phyloP scores from a whole-genome alignment of 2,329 filamentous ascomycete genomes.

The Aspergillus tamarii region DNA sequence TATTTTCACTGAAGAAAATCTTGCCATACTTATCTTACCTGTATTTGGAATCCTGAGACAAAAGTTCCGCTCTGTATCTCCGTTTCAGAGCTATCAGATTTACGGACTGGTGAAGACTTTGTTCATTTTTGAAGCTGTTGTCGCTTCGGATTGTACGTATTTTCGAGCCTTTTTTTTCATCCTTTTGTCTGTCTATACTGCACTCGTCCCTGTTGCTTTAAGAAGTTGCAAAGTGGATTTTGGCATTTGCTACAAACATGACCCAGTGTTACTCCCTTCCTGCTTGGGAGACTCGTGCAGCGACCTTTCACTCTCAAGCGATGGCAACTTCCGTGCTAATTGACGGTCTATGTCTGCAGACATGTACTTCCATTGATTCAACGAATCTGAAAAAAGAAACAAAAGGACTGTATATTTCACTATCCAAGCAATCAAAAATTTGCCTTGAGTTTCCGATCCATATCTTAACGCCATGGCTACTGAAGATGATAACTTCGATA shows the following conservation, averaged over 20 bases:
- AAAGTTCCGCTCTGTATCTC: conserved; percentile 25
- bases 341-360: conserved; percentile 40
- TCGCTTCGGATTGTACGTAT: conserved; percentile 47
- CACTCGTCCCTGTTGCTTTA: conserved; percentile 15
- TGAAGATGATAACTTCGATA: conserved; percentile 71
- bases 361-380: conserved; percentile 47
- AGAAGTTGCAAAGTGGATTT: conserved; percentile 16
- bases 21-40: conserved; percentile 25
- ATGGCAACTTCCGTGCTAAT: conserved; percentile 43
- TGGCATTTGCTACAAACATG: conserved; percentile 12
- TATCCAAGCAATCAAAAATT: conserved; percentile 37
- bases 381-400: conserved; percentile 32
- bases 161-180: conserved; percentile 31
- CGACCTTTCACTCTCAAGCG: conserved; percentile 13
- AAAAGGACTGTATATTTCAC: conserved; percentile 44
- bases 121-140: conserved; percentile 28
- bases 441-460: conserved; percentile 32
- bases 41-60: conserved; percentile 32
- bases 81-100: conserved; percentile 20
- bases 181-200: conserved; percentile 15
- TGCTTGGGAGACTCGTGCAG: conserved; percentile 8
- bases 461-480: conserved; percentile 49
- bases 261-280: conserved; percentile 14
- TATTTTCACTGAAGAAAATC: conserved; percentile 18
- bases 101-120: conserved; percentile 25